Conservation (phyloP, 129 eudicot species). For the Helianthus tuberosus region DNA sequence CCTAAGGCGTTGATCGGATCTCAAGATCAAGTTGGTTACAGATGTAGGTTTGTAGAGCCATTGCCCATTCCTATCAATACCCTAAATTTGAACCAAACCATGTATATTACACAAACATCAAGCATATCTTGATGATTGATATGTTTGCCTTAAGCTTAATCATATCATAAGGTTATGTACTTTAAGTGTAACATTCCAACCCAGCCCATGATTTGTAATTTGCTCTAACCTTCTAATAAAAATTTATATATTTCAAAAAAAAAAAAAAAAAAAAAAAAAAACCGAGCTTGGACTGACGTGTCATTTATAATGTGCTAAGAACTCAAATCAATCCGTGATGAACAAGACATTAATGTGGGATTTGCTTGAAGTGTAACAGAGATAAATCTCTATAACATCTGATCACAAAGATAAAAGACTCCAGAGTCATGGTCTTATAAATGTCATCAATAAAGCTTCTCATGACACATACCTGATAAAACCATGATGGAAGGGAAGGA, state of each 20-base stretch:
- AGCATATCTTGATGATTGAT: background rate
- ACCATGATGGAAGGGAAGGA: constrained; percentile 11
- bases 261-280: no score
- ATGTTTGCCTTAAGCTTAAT: background rate
- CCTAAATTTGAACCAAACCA: background rate
- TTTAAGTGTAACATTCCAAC: no score
- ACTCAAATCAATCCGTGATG: no score
- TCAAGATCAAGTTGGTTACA: background rate
- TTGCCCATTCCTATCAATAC: background rate
- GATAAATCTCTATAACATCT: background rate
- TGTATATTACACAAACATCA: background rate
- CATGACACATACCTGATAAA: constrained; percentile 14
- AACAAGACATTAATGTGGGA: no score
- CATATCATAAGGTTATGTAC: no score
- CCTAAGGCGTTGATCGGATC: background rate
- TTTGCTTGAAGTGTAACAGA: background rate
- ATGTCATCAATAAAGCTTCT: constrained; percentile 21
- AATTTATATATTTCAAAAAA: no score
- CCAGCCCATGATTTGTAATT: no score
- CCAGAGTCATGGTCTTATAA: constrained; percentile 11
- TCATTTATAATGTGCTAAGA: no score
- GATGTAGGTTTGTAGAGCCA: no score
- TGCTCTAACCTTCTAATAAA: no score
- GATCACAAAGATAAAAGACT: background rate
- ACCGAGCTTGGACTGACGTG: no score